Evolutionary conservation across 495 filamentous ascomycete genomes (phyloP), one percentile per base, ranked within the genome.

Genomic region (Elasticomyces elasticus): DNA sequence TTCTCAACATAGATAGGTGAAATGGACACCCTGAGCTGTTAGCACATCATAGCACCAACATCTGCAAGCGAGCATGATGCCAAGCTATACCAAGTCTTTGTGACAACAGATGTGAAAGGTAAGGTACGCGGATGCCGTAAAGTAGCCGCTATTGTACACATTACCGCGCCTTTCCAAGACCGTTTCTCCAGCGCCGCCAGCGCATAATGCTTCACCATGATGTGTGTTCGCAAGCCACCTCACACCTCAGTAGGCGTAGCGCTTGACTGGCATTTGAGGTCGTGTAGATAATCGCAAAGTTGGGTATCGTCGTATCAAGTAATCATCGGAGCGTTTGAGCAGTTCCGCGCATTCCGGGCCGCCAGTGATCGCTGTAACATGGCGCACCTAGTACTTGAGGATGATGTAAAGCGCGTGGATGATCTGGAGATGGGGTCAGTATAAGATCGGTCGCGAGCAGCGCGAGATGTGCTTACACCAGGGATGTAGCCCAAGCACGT

Each of bases 401-500:
- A 77, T 76, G 61, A 77, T 76, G 64, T 76, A 72, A 58, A 73
- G 59, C 10, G 70, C 70, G 58, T 73, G 69, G 56, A 72, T 67
- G 61, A 71, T 70, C 48, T 51, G 30, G 25, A 48, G 44, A 28
- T 26, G 30, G 6, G 20, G 10, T 47, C 44, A 22, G 22, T 33
- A 15, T 33, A 7, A 33, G 30, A 33, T 23, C 28, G 6, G 19
- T 23, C 9, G 12, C 11, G 45, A 33, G 23, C 15, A 35, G 5
- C 26, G n/a, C 9, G 11, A 19, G 17, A 38, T 50, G 35, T 27
- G 19, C 55, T 23, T 45, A 61, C 43, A 45, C 56, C 64, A 24
- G 70, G 71, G 59, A 72, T 70, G 56, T 67, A 72, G 64, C 73
- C 84, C 65, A 96, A 77, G 61, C 90, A 80, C 45, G 87, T 92